Percentiles rank a stretch among this genome's conserved stretches.
Evolutionary conservation across 345 rosid species (phyloP).

Genomic region (Arabidopsis suecica): DNA sequence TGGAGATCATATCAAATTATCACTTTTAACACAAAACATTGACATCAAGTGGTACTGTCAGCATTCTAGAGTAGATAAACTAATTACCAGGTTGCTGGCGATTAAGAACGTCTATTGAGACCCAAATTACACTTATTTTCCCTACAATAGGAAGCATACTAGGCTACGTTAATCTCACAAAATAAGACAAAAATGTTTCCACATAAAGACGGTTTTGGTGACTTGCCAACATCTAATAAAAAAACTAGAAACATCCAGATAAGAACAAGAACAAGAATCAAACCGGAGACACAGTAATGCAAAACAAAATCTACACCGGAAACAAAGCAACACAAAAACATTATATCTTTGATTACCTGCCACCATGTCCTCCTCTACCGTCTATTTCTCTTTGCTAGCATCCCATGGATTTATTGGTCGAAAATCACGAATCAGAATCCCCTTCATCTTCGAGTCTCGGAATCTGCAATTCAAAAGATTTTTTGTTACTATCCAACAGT

Average conservation of each 20-base stretch:
- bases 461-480: not conserved
- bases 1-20: not conserved
- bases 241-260: no score
- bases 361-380: no score
- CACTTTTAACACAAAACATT: not conserved
- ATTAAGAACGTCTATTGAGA: slow-evolving; percentile 67
- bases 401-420: no score
- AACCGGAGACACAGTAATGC: no score
- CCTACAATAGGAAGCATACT: slow-evolving; percentile 50
- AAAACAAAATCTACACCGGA: no score
- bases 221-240: no score
- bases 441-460: not conserved
- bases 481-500: slow-evolving; percentile 71
- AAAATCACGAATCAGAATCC: not conserved
- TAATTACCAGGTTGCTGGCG: no score
- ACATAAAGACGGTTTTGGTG: not conserved
- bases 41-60: not conserved
- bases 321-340: no score
- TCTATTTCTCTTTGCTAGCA: not conserved
- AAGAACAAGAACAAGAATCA: no score
- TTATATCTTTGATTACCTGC: no score
- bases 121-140: slow-evolving; percentile 86
- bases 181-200: slow-evolving; percentile 9
- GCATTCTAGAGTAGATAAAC: slow-evolving; percentile 12
- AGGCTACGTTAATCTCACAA: slow-evolving; percentile 17